These are phyloP conservation scores for Bruguiera hainesii DNA, from an alignment of 441 rosid genomes.

Conservation along the genomic window DNA sequence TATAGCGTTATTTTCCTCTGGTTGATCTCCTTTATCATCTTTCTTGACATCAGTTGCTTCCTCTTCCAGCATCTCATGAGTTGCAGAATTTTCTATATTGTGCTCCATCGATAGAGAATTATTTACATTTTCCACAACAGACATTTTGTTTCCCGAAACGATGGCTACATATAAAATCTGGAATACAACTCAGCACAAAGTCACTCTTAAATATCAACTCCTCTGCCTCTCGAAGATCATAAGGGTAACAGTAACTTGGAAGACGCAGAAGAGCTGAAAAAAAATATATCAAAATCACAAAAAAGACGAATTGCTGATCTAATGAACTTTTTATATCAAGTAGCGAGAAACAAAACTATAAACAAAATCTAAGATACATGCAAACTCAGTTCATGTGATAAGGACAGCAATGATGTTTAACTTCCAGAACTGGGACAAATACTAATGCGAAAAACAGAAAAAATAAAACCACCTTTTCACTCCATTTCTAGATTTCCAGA, in stretches of 20 bases:
- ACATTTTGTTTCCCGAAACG: constrained; percentile 27
- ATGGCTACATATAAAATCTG: constrained; percentile 14
- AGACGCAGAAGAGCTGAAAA: constrained; percentile 7
- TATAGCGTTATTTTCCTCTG: constrained; percentile 26
- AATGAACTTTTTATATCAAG: constrained; percentile 1
- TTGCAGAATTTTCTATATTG: constrained; percentile 14
- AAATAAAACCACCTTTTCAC: not conserved
- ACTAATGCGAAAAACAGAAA: not conserved
- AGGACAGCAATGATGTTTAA: not conserved
- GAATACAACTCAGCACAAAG: constrained; percentile 20
- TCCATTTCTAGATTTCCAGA: not conserved
- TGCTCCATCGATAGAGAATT: not conserved
- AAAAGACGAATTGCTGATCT: not conserved
- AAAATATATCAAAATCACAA: not conserved
- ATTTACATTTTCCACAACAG: constrained; percentile 7
- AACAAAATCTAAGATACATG: not conserved
- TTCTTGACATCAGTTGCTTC: constrained; percentile 17
- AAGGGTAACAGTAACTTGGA: constrained; percentile 23
- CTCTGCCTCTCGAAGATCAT: constrained; percentile 8
- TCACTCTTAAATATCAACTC: constrained; percentile 9
- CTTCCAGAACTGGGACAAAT: not conserved
- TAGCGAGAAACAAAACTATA: not conserved
- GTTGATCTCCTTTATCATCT: constrained; percentile 18
- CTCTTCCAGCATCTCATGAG: constrained; percentile 29
- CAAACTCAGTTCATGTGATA: not conserved